Percentiles rank a stretch among this genome's conserved stretches.
Conservation (phyloP, 352 stramenopile genomes). For the Globisporangium abappressorium region DNA sequence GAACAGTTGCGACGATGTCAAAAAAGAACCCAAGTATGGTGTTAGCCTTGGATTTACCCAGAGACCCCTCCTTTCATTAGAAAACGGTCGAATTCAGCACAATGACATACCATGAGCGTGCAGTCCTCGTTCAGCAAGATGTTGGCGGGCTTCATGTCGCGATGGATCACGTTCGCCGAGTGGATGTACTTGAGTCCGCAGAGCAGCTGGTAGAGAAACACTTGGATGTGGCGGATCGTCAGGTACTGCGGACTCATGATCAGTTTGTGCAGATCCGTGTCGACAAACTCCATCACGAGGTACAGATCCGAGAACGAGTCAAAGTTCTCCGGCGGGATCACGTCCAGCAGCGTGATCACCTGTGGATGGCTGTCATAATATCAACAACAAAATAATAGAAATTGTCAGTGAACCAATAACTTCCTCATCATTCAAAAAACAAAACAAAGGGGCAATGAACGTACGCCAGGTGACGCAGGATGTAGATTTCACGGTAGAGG, state of each 20-base stretch:
- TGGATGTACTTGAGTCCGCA: constrained; percentile 96
- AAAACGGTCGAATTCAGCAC: neutral
- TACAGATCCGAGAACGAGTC: constrained; percentile 90
- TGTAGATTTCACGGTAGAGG: constrained; percentile 87
- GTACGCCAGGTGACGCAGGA: constrained; percentile 76
- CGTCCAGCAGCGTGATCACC: constrained; percentile 81
- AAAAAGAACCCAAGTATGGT: neutral
- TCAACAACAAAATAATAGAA: neutral
- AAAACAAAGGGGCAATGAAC: constrained; percentile 5
- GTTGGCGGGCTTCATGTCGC: constrained; percentile 89
- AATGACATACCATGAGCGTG: constrained; percentile 64
- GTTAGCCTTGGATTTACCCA: neutral
- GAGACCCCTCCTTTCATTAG: neutral
- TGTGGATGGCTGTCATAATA: constrained; percentile 52
- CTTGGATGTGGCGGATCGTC: constrained; percentile 94
- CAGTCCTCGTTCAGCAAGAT: constrained; percentile 88
- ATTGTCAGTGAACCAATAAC: neutral
- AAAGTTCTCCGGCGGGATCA: constrained; percentile 81
- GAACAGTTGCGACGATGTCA: neutral
- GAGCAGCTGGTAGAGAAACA: constrained; percentile 96
- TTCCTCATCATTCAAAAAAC: neutral
- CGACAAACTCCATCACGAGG: constrained; percentile 91
- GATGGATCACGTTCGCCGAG: constrained; percentile 88
- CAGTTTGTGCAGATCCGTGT: constrained; percentile 93
- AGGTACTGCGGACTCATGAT: constrained; percentile 93